Base-by-base conservation (phyloP, 495 filamentous ascomycete genomes). In the Pyrenula aspistea region DNA sequence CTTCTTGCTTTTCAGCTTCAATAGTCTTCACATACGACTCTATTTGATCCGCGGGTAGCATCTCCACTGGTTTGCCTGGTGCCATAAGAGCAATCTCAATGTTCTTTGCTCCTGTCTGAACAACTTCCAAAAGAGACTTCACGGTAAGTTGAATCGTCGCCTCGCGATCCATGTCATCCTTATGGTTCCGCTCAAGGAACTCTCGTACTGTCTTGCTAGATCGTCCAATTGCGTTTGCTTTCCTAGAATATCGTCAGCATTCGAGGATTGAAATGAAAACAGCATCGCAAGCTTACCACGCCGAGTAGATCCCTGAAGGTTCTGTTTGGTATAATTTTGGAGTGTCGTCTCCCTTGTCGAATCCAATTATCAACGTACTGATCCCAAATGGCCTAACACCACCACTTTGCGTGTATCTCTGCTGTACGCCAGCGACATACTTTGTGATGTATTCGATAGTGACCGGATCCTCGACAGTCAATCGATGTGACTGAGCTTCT, bases 81-180 rank as follows among this genome's bases (percentile, higher is more conserved):
- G 90, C 86, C 93, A 98, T 96, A 68, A 98, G 86, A 25, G 93
- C 93, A 62, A 98, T 95, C 75, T 98, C 93, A 65, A 98, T 98
- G 71, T 98, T 98, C 83, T 98, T 98, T 24, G 93, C 94, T 53
- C 93, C 93, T 12, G 93, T 98, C 68, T 98, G 93, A 57, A 98
- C 93, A 53, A 98, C 93, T 75, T 98, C 93, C 61, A 98, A 75
- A 60, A 98, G 78, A 49, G 92, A 96, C 79, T 97, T 97, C 77
- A 97, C 91, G 19, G 93, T 90, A 62, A 98, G 77, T 69, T 93
- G 89, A 70, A 98, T 91, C n/a, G 93, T 96, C 59, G 89, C 85
- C 72, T 95, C 90, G 53, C 91, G 82, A 68, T 95, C 87, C 91
- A 97, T 95, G 48, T 89, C 91, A 59, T 88, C 86, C 74, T 95